Percentiles rank a stretch among this genome's conserved stretches.
Conservation (phyloP, 495 filamentous ascomycete species). For the Hapsidospora chrysogenum region DNA sequence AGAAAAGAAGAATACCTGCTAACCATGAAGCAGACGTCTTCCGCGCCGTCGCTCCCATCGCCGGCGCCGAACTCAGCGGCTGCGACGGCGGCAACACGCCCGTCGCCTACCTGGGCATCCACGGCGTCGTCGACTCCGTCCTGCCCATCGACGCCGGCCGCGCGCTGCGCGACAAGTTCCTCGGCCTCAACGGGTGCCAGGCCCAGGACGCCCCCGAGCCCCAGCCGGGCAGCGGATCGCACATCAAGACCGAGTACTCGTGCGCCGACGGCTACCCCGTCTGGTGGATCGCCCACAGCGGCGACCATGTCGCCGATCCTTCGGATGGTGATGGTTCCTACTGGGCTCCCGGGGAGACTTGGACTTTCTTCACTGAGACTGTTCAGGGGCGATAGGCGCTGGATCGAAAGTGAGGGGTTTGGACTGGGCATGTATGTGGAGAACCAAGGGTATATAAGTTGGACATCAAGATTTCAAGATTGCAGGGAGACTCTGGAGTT, state of each 20-base stretch:
- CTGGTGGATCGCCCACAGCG: constrained; percentile 8
- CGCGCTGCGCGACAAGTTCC: constrained; percentile 19
- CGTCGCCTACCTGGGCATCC: constrained; percentile 23
- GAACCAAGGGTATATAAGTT: too few species aligned
- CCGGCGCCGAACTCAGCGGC: constrained; percentile 19
- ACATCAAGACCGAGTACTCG: constrained; percentile 16
- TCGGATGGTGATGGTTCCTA: constrained; percentile 6
- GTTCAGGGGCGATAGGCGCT: too few species aligned
- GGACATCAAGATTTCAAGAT: too few species aligned
- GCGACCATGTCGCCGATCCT: constrained; percentile 7
- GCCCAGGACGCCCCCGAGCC: constrained; percentile 13
- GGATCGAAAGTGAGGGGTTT: too few species aligned
- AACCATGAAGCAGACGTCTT: constrained; percentile 18
- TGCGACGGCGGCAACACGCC: constrained; percentile 21
- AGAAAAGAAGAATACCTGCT: too few species aligned
- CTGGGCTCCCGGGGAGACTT: constrained; percentile 9
- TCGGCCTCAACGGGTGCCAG: constrained; percentile 22
- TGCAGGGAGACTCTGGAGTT: too few species aligned
- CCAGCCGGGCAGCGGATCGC: constrained; percentile 10
- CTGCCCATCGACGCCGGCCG: constrained; percentile 18
- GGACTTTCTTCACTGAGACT: constrained; percentile 8
- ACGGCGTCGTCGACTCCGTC: constrained; percentile 23
- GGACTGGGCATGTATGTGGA: too few species aligned
- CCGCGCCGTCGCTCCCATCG: constrained; percentile 20
- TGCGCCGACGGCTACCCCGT: constrained; percentile 13